Evolutionary conservation across 2,329 filamentous ascomycete species (phyloP).

Genomic region (Claviceps maximensis): DNA sequence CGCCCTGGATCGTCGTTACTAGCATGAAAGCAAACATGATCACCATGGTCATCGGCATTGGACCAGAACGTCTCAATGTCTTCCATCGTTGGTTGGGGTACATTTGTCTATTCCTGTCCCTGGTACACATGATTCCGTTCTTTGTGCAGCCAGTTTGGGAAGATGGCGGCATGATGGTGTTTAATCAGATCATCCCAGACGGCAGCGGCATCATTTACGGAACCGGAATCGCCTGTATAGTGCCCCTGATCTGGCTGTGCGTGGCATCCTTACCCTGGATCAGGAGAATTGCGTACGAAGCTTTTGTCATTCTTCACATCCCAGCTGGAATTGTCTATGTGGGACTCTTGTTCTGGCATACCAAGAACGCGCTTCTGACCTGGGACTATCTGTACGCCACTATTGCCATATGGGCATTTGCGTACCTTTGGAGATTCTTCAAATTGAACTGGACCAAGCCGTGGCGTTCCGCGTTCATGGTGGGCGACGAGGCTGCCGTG

Average conservation of each 20-base stretch:
- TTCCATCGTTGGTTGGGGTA: conserved; percentile 88
- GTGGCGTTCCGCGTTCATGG: conserved; percentile 64
- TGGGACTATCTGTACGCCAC: conserved; percentile 84
- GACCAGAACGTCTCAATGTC: conserved; percentile 83
- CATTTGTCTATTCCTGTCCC: conserved; percentile 65
- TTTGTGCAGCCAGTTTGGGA: conserved; percentile 83
- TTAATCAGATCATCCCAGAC: conserved; percentile 53
- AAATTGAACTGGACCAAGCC: conserved; percentile 86
- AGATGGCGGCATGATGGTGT: conserved; percentile 58
- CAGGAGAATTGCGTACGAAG: conserved; percentile 66
- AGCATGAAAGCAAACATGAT: conserved; percentile 87
- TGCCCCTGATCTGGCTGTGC: conserved; percentile 71
- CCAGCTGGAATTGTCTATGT: conserved; percentile 72
- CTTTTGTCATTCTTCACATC: conserved; percentile 72
- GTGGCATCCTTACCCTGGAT: conserved; percentile 71
- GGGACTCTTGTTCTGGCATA: conserved; percentile 88
- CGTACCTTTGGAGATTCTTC: conserved; percentile 61
- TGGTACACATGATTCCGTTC: conserved; percentile 80
- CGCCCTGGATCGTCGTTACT: conserved; percentile 83
- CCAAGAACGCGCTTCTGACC: conserved; percentile 78
- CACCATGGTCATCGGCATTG: conserved; percentile 73
- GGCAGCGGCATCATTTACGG: conserved; percentile 65
- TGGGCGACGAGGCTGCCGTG: conserved; percentile 83
- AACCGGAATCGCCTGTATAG: conserved; percentile 69
- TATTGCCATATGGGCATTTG: conserved; percentile 62